Evolutionary conservation across 139 green algal genomes (phyloP), one percentile per base, ranked within the genome.

Genomic region (Closterium sp.): DNA sequence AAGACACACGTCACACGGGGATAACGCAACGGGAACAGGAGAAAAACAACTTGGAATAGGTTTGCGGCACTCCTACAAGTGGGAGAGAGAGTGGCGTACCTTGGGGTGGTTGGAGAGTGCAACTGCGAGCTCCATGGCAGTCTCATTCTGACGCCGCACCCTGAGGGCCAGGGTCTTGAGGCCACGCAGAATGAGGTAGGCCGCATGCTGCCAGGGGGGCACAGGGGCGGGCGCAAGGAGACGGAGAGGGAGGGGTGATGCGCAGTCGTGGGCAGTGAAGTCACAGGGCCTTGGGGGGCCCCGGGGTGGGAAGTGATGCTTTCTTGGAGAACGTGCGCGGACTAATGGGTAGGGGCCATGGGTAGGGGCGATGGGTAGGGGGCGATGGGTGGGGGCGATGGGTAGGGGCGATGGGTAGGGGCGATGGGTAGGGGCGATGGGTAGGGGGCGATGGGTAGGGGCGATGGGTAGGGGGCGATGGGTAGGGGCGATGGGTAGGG

Each of bases 101-200:
- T 97, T 97, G 85, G 97, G 97, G 95, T 99, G 98, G 0, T 28
- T 91, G 93, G 98, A 96, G 29, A 99, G 96, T 1, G 95, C 94
- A 32, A 86, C 31, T 0, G 97, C 97, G 1, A 99, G 87, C 85
- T 96, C 92, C 91, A 98, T 86, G 0, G 96, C 97, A 88, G 95
- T 97, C 29, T 90, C 88, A 90, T 97, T 99, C 89, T 98, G 97
- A 31, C 95, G 94, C 92, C 97, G 88, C 32, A 99, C 98, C 9
- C 98, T 96, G 31, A 99, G 95, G 21, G 96, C 95, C 28, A 99
- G 96, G 31, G 98, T 99, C 97, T 99, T 99, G 93, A 99, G 97
- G 89, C 98, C 98, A 70, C 98, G 96, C 86, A 99, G 95, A 70
- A 99, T 94, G 89, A 99, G 95, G 95, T 98, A 99, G 24, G 97